These are phyloP conservation scores for Nemania serpens DNA, from an alignment of 2,329 filamentous ascomycete genomes.

Conservation along the genomic window DNA sequence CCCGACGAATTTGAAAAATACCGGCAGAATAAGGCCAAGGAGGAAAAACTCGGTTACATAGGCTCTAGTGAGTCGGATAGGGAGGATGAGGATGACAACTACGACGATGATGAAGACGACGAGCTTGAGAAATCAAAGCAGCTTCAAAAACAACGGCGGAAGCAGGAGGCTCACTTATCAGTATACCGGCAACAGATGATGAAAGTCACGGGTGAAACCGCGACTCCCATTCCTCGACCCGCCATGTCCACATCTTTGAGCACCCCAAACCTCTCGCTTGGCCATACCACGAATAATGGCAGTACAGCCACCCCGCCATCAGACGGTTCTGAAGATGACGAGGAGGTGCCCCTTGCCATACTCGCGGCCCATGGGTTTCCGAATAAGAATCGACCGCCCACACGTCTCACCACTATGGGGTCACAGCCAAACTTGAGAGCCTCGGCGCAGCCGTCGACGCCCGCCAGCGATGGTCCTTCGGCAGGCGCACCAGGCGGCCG, in stretches of 20 bases:
- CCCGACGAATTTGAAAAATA: constrained; percentile 85
- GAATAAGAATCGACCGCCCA: constrained; percentile 74
- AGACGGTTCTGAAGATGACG: constrained; percentile 76
- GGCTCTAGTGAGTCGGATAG: constrained; percentile 48
- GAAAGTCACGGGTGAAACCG: constrained; percentile 83
- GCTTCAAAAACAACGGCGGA: constrained; percentile 75
- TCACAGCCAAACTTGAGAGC: constrained; percentile 75
- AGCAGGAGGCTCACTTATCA: constrained; percentile 88
- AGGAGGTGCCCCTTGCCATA: constrained; percentile 85
- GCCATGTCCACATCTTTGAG: constrained; percentile 63
- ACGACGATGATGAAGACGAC: constrained; percentile 71
- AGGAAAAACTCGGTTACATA: constrained; percentile 50
- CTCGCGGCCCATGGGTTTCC: constrained; percentile 89
- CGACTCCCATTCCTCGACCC: constrained; percentile 56
- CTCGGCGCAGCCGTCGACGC: constrained; percentile 51
- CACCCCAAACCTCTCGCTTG: constrained; percentile 60
- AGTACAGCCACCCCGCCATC: constrained; percentile 46
- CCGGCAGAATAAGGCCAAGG: constrained; percentile 72
- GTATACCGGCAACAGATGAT: constrained; percentile 96
- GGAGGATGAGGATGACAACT: constrained; percentile 50
- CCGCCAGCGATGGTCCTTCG: constrained; percentile 54
- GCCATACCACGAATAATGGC: constrained; percentile 41
- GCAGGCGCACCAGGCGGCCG: constrained; percentile 48
- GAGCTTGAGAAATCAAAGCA: constrained; percentile 76
- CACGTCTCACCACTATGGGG: constrained; percentile 64